Evolutionary conservation across 176 grass and related monocot genomes (phyloP).

Genomic region (Cenchrus purpureus): DNA sequence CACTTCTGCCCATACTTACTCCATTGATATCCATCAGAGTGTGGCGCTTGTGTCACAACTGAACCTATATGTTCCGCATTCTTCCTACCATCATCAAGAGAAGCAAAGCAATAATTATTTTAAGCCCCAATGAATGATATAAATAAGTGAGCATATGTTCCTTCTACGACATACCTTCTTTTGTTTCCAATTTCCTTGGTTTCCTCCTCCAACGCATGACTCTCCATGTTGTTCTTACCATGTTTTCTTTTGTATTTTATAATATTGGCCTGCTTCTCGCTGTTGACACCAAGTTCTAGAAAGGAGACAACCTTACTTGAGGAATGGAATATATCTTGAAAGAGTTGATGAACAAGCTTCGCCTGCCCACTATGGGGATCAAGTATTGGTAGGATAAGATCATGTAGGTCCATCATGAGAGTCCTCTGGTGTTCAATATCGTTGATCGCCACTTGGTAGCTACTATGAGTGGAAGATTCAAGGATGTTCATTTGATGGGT

Average conservation of each 20-base stretch:
- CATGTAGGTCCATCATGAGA: constrained; percentile 1
- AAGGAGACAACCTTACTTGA: constrained; percentile 36
- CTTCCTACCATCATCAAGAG: constrained; percentile 27
- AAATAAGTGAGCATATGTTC: not conserved
- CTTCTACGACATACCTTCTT: constrained; percentile 24
- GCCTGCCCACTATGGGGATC: not conserved
- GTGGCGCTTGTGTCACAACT: constrained; percentile 23
- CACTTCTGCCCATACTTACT: constrained; percentile 48
- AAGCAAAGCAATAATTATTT: not conserved
- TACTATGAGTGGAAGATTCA: constrained; percentile 2
- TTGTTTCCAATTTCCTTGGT: not conserved
- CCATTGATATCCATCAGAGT: constrained; percentile 48
- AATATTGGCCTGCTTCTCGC: not conserved
- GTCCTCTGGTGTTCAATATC: constrained; percentile 25
- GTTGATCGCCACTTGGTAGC: not conserved
- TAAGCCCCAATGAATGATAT: not conserved
- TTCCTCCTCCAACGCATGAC: not conserved
- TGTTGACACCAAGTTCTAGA: not conserved
- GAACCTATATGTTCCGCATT: constrained; percentile 28
- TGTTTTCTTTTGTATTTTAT: not conserved
- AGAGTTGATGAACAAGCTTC: not conserved
- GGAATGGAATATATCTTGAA: constrained; percentile 9
- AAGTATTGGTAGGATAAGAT: constrained; percentile 13
- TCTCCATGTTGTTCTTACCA: not conserved
- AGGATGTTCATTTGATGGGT: constrained; percentile 24